These are phyloP conservation scores for Homolaphlyctis polyrhiza DNA, from an alignment of 371 early-diverging fungal species.

Conservation along the genomic window DNA sequence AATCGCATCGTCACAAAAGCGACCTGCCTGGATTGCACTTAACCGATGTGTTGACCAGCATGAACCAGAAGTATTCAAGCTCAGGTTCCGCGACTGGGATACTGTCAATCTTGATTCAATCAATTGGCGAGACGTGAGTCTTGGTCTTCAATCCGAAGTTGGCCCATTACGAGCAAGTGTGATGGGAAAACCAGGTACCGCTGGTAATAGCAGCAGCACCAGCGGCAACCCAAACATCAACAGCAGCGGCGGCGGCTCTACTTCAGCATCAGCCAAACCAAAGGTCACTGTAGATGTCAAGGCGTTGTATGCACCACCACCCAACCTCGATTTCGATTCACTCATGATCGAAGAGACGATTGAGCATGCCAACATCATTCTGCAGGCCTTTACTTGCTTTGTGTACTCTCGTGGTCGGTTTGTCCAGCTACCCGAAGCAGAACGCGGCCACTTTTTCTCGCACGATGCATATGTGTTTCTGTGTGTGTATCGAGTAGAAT, in stretches of 20 bases:
- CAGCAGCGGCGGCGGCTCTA: too few relatives aligned
- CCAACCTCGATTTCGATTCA: constrained; percentile 3
- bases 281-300: constrained; percentile 31
- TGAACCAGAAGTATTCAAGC: constrained; percentile 42
- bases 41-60: constrained; percentile 25
- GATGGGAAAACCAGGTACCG: not conserved
- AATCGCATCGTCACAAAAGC: constrained; percentile 17
- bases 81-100: constrained; percentile 42
- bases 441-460: constrained; percentile 37
- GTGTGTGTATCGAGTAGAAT: constrained; percentile 34
- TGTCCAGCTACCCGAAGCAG: constrained; percentile 25
- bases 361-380: constrained; percentile 19
- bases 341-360: constrained; percentile 21
- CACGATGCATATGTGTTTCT: constrained; percentile 46
- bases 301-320: constrained; percentile 30
- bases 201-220: not conserved
- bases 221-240: not conserved
- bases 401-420: constrained; percentile 36
- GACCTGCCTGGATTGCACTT: constrained; percentile 41
- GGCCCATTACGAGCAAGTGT: not conserved
- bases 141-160: not conserved
- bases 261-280: not conserved
- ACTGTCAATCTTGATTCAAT: constrained; percentile 3
- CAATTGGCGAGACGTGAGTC: constrained; percentile 19
- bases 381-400: constrained; percentile 26